Conservation (phyloP, 305 asterid genomes). For the Andrographis paniculata region DNA sequence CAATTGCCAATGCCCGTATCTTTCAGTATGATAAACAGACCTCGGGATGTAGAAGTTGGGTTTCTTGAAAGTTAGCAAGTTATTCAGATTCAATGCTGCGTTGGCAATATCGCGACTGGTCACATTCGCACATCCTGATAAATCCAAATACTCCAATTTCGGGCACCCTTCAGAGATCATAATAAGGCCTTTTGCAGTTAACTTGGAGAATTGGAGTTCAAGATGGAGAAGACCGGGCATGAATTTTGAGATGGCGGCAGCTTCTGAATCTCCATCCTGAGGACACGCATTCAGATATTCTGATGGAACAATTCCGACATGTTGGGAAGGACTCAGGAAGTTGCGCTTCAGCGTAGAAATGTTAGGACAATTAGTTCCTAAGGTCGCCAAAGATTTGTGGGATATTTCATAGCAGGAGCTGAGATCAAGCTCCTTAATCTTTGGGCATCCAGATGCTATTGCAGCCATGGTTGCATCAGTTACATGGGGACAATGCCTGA, state of each 20-base stretch:
- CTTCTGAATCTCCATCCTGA: slow-evolving; percentile 77
- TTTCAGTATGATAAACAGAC: slow-evolving; percentile 40
- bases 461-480: slow-evolving; percentile 46
- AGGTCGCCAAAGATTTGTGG: slow-evolving; percentile 42
- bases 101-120: slow-evolving; percentile 47
- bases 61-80: slow-evolving; percentile 43
- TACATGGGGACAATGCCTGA: slow-evolving; percentile 61
- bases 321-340: slow-evolving; percentile 67
- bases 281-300: slow-evolving; percentile 67
- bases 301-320: slow-evolving; percentile 39
- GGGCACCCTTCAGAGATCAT: slow-evolving; percentile 57
- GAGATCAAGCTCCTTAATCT: slow-evolving; percentile 64
- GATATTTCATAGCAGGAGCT: slow-evolving; percentile 82
- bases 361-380: slow-evolving; percentile 51
- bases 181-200: slow-evolving; percentile 60
- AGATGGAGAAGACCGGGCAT: slow-evolving; percentile 61
- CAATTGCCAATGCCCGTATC: slow-evolving; percentile 74
- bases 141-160: slow-evolving; percentile 55
- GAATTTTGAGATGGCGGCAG: slow-evolving; percentile 58
- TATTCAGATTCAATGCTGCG: slow-evolving; percentile 43
- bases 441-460: slow-evolving; percentile 57
- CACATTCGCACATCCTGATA: slow-evolving; percentile 65
- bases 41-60: slow-evolving; percentile 65
- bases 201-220: slow-evolving; percentile 56
- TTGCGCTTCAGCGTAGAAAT: slow-evolving; percentile 45